These are phyloP conservation scores for Bifiguratus adelaidae DNA, from an alignment of 192 early-diverging fungal genomes.

Conservation along the genomic window DNA sequence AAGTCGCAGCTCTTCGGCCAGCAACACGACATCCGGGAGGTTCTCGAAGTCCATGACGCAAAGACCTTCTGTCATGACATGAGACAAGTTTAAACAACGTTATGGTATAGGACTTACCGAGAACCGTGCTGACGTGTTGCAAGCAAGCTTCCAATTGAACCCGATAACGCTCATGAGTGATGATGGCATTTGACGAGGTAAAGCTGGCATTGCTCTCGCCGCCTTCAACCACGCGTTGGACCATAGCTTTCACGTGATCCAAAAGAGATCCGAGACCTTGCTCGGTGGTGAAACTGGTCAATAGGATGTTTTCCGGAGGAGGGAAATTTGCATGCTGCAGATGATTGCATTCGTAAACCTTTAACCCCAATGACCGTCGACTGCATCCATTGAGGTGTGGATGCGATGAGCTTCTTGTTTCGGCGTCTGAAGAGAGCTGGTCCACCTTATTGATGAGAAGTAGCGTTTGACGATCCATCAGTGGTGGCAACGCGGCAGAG, in stretches of 20 bases:
- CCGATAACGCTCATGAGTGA: conserved; percentile 62
- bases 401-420: too few relatives aligned
- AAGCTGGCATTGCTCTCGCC: background rate
- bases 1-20: conserved; percentile 60
- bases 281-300: conserved; percentile 36
- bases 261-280: conserved; percentile 35
- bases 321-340: too few relatives aligned
- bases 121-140: conserved; percentile 27
- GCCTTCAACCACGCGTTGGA: conserved; percentile 28
- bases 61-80: background rate
- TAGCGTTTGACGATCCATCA: too few relatives aligned
- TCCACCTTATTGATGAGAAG: too few relatives aligned
- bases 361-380: too few relatives aligned
- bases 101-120: conserved; percentile 15
- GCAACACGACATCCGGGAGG: conserved; percentile 46
- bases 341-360: too few relatives aligned
- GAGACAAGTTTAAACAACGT: background rate
- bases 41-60: background rate
- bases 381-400: too few relatives aligned
- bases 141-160: conserved; percentile 46
- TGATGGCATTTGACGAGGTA: conserved; percentile 23
- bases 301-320: too few relatives aligned
- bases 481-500: too few relatives aligned
- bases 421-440: too few relatives aligned
- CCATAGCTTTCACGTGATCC: conserved; percentile 16